Percentiles rank a stretch among this genome's conserved stretches.
phyloP scores from a whole-genome alignment of 306 rosid genomes.

The Vachellia pachyceras region DNA sequence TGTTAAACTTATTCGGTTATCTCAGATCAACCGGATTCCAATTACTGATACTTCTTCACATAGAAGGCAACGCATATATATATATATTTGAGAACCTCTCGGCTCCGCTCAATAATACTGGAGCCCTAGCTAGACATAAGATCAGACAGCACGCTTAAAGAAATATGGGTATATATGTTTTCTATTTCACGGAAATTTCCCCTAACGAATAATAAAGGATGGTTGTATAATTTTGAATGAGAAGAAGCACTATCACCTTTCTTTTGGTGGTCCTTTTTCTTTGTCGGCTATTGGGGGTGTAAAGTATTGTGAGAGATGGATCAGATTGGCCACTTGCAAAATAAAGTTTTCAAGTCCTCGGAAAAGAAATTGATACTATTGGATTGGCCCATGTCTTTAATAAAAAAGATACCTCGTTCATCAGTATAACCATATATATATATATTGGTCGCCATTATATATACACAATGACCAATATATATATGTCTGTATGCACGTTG shows the following conservation, averaged over 20 bases:
- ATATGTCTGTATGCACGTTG: no score
- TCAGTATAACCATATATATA: neutral
- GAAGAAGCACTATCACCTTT: neutral
- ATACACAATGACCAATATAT: no score
- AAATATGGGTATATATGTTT: neutral
- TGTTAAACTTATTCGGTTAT: constrained; percentile 3
- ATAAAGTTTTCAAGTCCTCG: neutral
- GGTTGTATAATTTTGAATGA: neutral
- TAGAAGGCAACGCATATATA: neutral
- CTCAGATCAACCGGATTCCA: neutral
- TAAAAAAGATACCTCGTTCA: neutral
- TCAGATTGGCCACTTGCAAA: neutral
- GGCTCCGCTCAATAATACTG: neutral
- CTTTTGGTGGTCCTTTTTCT: neutral
- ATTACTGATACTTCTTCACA: neutral
- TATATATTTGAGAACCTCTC: neutral
- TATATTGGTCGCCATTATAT: neutral
- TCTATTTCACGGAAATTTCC: neutral
- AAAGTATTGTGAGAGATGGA: neutral
- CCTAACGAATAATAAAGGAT: neutral
- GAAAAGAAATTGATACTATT: neutral
- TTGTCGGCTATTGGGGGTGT: neutral
- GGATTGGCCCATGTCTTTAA: neutral
- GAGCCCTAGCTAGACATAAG: neutral
- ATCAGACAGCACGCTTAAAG: neutral